phyloP scores from a whole-genome alignment of 116 monocot genomes.

The Zostera marina region DNA sequence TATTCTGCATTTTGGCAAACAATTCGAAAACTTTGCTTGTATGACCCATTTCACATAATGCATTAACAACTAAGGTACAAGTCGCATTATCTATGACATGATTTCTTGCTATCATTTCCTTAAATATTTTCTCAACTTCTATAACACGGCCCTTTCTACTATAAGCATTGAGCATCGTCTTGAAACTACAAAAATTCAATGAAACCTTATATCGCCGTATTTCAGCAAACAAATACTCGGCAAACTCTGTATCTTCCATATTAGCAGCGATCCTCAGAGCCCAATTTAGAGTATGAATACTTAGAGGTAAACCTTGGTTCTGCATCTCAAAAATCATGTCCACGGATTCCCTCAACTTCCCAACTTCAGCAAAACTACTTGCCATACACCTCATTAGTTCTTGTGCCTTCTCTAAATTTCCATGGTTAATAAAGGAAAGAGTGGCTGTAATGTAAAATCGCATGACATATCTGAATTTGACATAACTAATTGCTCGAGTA shows the following conservation, averaged over 20 bases:
- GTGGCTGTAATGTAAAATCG: constrained; percentile 52
- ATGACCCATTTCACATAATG: constrained; percentile 46
- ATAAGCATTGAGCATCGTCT: constrained; percentile 42
- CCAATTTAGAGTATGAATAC: constrained; percentile 52
- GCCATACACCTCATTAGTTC: constrained; percentile 71
- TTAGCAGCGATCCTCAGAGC: constrained; percentile 40
- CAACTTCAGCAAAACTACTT: constrained; percentile 41
- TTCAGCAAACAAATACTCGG: constrained; percentile 52
- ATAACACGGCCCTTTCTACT: constrained; percentile 23
- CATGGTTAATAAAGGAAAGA: constrained; percentile 30
- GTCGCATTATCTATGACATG: constrained; percentile 48
- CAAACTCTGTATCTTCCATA: constrained; percentile 19
- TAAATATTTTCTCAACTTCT: constrained; percentile 40
- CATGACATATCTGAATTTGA: constrained; percentile 35
- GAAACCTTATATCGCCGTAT: constrained; percentile 32
- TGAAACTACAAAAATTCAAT: constrained; percentile 37
- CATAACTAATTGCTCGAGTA: constrained; percentile 32
- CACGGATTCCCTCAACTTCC: constrained; percentile 54
- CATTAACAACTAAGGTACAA: constrained; percentile 48
- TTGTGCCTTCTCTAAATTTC: constrained; percentile 56
- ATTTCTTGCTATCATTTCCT: constrained; percentile 30
- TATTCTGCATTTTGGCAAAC: constrained; percentile 51
- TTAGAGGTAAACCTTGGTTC: constrained; percentile 55
- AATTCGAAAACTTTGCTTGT: constrained; percentile 25
- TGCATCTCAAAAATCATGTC: constrained; percentile 90